phyloP scores from a whole-genome alignment of 139 green algal species.

The Chloropicon primus region DNA sequence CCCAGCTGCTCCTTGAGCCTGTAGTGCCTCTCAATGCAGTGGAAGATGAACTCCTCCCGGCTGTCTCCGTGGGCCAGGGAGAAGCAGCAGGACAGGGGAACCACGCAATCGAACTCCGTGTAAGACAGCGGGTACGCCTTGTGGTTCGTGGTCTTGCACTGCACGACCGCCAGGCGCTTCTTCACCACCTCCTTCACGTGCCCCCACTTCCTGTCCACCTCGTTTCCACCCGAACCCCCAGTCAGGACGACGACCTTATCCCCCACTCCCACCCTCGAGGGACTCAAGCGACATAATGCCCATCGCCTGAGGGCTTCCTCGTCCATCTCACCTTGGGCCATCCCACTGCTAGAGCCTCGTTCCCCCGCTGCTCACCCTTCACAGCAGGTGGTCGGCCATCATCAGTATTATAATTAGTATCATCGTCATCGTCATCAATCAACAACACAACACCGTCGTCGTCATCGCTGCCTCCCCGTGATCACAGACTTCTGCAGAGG shows the following conservation, averaged over 20 bases:
- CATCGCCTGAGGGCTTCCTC: neutral
- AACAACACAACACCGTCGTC: no score
- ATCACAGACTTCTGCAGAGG: no score
- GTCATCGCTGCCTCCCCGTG: no score
- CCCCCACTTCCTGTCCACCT: neutral
- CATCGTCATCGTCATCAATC: no score
- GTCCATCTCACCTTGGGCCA: neutral
- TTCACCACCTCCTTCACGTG: neutral
- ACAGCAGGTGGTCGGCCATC: no score
- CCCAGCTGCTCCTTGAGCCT: neutral
- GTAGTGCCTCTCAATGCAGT: neutral
- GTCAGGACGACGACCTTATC: neutral
- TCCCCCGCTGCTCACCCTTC: no score
- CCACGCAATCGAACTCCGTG: neutral
- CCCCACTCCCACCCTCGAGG: neutral
- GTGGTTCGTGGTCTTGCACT: neutral
- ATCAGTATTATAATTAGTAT: no score
- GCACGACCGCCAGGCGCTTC: neutral
- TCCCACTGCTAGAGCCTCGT: neutral
- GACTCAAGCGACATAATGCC: neutral
- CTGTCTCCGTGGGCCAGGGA: neutral
- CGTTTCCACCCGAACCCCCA: neutral
- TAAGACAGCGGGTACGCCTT: neutral
- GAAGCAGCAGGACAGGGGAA: neutral
- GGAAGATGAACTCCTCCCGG: neutral